A percentile compares a stretch with the other conserved stretches of the same genome.
These are phyloP conservation scores for Hypsizygus marmoreus DNA, from an alignment of 768 basidiomycete species.

Conservation along the genomic window DNA sequence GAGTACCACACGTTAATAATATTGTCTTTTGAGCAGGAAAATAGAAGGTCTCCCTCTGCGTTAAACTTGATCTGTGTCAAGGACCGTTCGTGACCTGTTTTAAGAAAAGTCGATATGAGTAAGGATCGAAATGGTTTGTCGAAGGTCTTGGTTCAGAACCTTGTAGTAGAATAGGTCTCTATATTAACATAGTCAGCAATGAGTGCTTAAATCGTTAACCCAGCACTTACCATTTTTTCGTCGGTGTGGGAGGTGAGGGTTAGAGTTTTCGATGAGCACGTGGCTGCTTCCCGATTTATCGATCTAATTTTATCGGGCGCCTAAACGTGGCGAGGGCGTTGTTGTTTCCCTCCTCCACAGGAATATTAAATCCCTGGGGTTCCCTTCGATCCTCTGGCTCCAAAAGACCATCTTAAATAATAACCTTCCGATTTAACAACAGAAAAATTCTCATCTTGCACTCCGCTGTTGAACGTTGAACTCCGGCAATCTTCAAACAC, in stretches of 20 bases:
- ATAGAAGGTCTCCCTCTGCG: conserved; percentile 91
- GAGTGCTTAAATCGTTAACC: background rate
- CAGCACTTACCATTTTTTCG: conserved; percentile 37
- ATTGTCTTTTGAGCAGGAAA: conserved; percentile 94
- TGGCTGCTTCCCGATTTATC: conserved; percentile 16
- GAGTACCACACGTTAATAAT: conserved; percentile 96
- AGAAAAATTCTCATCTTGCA: background rate
- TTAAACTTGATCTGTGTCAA: conserved; percentile 99
- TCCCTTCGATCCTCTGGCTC: too few species aligned
- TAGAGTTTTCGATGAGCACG: conserved; percentile 21
- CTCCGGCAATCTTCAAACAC: too few species aligned
- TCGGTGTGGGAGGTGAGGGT: conserved; percentile 1
- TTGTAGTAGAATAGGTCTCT: conserved; percentile 80
- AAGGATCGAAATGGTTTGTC: background rate
- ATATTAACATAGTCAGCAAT: conserved; percentile 1
- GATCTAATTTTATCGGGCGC: background rate
- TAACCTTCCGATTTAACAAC: too few species aligned
- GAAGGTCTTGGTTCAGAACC: conserved; percentile 33
- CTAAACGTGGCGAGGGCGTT: too few species aligned
- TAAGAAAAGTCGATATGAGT: conserved; percentile 15
- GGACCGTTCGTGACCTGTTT: conserved; percentile 91
- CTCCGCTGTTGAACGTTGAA: too few species aligned
- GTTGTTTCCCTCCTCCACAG: too few species aligned
- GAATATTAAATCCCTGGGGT: too few species aligned
- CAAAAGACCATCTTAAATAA: too few species aligned